Evolutionary conservation across 768 basidiomycete genomes (phyloP).

Genomic region (Boletus rubescentipes): DNA sequence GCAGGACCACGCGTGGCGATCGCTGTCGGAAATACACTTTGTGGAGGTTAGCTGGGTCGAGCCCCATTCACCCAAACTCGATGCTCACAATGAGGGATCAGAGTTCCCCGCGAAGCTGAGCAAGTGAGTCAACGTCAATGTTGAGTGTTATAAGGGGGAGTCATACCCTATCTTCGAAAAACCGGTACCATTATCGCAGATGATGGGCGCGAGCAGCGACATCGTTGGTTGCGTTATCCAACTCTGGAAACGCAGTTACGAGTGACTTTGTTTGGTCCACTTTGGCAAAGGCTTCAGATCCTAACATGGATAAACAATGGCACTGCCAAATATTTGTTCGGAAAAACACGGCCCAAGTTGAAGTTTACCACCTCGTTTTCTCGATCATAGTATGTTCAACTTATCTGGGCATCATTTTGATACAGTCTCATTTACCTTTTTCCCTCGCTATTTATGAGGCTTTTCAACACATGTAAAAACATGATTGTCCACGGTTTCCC

Average conservation of each 20-base stretch:
- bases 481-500: no score
- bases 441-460: no score
- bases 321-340: no score
- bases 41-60: constrained; percentile 5
- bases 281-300: constrained; percentile 25
- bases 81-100: constrained; percentile 91
- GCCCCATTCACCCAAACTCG: background rate
- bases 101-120: constrained; percentile 95
- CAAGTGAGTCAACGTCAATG: constrained; percentile 13
- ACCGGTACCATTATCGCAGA: constrained; percentile 97
- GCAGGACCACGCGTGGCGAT: constrained; percentile 84
- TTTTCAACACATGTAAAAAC: no score
- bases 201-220: constrained; percentile 89
- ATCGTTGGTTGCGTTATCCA: constrained; percentile 40
- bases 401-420: background rate
- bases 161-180: constrained; percentile 94
- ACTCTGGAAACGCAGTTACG: constrained; percentile 13
- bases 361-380: background rate
- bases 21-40: constrained; percentile 94
- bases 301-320: constrained; percentile 26
- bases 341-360: no score
- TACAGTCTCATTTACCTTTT: background rate
- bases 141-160: background rate
- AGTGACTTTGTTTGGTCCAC: constrained; percentile 19
- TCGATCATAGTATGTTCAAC: background rate